Percentiles rank a stretch among this genome's conserved stretches.
phyloP scores from a whole-genome alignment of 495 filamentous ascomycete species.

The Pseudevernia furfuracea region DNA sequence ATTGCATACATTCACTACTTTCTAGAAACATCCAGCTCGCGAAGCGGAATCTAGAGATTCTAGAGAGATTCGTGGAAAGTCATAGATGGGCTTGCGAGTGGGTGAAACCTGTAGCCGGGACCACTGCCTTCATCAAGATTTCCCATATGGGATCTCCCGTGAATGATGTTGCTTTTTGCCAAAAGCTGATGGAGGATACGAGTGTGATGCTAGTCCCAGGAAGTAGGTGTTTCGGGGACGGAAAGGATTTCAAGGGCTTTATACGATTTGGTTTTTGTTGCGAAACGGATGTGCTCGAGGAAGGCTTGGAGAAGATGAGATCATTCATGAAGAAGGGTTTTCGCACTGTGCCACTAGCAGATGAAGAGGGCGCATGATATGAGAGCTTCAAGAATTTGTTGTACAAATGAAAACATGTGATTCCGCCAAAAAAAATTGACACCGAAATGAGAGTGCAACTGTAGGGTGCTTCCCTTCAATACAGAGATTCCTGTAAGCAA shows the following conservation, averaged over 20 bases:
- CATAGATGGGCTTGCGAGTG: slow-evolving; percentile 59
- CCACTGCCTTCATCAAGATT: slow-evolving; percentile 74
- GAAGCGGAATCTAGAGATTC: slow-evolving; percentile 57
- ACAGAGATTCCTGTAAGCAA: no score
- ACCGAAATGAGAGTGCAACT: background rate
- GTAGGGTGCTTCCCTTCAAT: background rate
- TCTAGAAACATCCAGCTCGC: slow-evolving; percentile 64
- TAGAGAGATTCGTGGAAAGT: slow-evolving; percentile 60
- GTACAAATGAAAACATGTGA: background rate
- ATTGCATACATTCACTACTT: slow-evolving; percentile 60
- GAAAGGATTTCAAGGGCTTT: slow-evolving; percentile 65
- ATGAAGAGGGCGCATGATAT: background rate
- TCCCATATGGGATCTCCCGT: slow-evolving; percentile 54
- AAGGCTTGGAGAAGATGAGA: slow-evolving; percentile 55
- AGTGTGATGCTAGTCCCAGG: slow-evolving; percentile 80
- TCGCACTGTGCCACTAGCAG: slow-evolving; percentile 41
- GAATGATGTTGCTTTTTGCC: slow-evolving; percentile 65
- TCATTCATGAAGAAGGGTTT: slow-evolving; percentile 56
- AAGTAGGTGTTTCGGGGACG: slow-evolving; percentile 63
- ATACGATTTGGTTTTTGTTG: slow-evolving; percentile 75
- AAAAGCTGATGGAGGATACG: slow-evolving; percentile 56
- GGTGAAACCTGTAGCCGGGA: slow-evolving; percentile 73
- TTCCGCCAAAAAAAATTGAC: background rate
- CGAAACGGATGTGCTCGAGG: slow-evolving; percentile 59
- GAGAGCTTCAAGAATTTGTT: background rate